Conservation (phyloP, 139 green algal species). For the Coelastrella sp. region DNA sequence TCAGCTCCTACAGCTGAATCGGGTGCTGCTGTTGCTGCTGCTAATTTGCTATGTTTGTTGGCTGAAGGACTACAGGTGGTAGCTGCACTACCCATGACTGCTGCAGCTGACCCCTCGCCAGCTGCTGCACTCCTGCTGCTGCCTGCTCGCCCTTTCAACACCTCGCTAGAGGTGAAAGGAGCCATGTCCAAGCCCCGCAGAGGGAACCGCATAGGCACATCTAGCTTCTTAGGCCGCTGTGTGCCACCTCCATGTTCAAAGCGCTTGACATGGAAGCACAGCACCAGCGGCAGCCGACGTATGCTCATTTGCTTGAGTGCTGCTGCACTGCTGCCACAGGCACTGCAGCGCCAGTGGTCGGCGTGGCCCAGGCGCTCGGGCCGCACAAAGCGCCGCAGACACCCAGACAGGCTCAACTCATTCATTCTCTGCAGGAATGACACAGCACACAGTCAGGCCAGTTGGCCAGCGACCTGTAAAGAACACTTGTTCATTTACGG, state of each 20-base stretch:
- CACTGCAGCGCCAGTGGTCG: slow-evolving; percentile 66
- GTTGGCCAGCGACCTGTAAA: too few relatives aligned
- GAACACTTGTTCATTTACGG: too few relatives aligned
- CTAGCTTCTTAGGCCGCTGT: slow-evolving; percentile 72
- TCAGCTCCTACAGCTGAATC: slow-evolving; percentile 36
- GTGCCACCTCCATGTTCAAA: slow-evolving; percentile 82
- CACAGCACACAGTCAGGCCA: too few relatives aligned
- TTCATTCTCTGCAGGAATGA: slow-evolving; percentile 9
- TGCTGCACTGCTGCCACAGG: slow-evolving; percentile 54
- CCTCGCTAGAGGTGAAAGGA: slow-evolving; percentile 76
- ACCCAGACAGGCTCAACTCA: slow-evolving; percentile 69
- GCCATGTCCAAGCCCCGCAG: slow-evolving; percentile 79
- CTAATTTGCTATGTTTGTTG: background rate
- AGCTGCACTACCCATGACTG: background rate
- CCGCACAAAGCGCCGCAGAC: slow-evolving; percentile 81
- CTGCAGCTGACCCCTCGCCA: background rate
- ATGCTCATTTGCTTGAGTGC: slow-evolving; percentile 93
- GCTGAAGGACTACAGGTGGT: background rate
- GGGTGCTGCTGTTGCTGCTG: background rate
- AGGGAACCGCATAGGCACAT: slow-evolving; percentile 85
- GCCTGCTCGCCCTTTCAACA: slow-evolving; percentile 59
- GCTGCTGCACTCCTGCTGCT: background rate
- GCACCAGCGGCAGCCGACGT: slow-evolving; percentile 82
- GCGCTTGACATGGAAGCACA: slow-evolving; percentile 93
- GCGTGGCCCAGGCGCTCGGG: slow-evolving; percentile 72